Conservation (phyloP, 2,329 filamentous ascomycete species). For the Pseudogymnoascus sp. region DNA sequence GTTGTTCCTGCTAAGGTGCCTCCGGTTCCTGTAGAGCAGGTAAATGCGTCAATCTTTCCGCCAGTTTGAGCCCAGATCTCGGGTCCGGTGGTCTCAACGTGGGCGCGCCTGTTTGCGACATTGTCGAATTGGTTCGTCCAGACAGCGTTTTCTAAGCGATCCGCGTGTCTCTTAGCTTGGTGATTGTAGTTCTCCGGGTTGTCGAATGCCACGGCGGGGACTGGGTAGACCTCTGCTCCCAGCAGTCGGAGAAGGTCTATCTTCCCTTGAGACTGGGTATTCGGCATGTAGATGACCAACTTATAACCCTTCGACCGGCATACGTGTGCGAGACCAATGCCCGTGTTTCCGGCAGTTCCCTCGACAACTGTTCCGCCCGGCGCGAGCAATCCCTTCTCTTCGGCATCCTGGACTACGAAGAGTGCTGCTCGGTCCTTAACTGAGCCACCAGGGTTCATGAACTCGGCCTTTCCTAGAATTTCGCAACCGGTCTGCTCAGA, state of each 20-base stretch:
- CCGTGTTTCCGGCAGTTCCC: slow-evolving; percentile 95
- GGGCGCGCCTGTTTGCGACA: slow-evolving; percentile 82
- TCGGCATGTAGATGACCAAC: slow-evolving; percentile 98
- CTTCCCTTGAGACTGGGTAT: slow-evolving; percentile 97
- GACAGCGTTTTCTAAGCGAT: slow-evolving; percentile 74
- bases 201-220: slow-evolving; percentile 91
- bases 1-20: slow-evolving; percentile 88
- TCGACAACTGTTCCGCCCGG: slow-evolving; percentile 93
- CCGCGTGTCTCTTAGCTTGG: slow-evolving; percentile 85
- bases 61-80: slow-evolving; percentile 93
- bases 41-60: slow-evolving; percentile 86
- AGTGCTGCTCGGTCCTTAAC: slow-evolving; percentile 95
- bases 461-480: slow-evolving; percentile 92
- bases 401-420: slow-evolving; percentile 88
- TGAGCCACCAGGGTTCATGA: slow-evolving; percentile 94
- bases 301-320: slow-evolving; percentile 88
- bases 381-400: slow-evolving; percentile 73
- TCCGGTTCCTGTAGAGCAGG: slow-evolving; percentile 86
- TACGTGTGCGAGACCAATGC: slow-evolving; percentile 94
- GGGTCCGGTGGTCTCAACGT: slow-evolving; percentile 93
- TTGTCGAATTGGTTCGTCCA: slow-evolving; percentile 99
- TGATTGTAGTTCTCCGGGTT: slow-evolving; percentile 98
- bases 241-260: slow-evolving; percentile 85
- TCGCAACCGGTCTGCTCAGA: slow-evolving; percentile 90
- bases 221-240: slow-evolving; percentile 90